Base-by-base conservation (phyloP, 768 basidiomycete species). In the Artomyces pyxidatus region DNA sequence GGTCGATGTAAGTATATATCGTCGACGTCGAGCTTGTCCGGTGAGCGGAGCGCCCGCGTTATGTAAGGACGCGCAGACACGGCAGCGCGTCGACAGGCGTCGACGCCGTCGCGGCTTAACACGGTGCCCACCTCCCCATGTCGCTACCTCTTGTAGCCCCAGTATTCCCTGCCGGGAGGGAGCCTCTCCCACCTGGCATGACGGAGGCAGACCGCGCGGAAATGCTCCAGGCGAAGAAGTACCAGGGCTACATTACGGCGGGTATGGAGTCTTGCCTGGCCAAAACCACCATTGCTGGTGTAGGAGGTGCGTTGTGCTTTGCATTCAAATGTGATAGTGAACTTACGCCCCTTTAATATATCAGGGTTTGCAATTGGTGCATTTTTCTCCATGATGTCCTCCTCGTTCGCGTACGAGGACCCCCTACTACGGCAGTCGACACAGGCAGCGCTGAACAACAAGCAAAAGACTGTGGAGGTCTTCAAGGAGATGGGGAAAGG, bases 321-420 rank as follows among this genome's bases (percentile, higher is more conserved):
- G 14, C 25, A 25, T n/a, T 12, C 49, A 26, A 37, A 21, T 17
- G 40, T 47, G 42, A 27, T 25, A n/a, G n/a, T n/a, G n/a, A 28
- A 17, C 56, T 43, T 30, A 32, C 51, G 9, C 22, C 16, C n/a
- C n/a, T n/a, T n/a, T n/a, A n/a, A n/a, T n/a, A n/a, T n/a, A 3
- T n/a, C 54, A 96, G 94, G 95, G 41, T 82, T 98, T 58, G 94
- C 78, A 10, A 77, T 96, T 37, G 95, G 95, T 51, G 93, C 85
- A 27, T 93, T 97, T 74, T 90, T 98, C 70, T 91, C 92, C 1
- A 75, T 97, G 51, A 97, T 98, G 95, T 90, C 88, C 28, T 74
- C 92, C 17, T 90, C 92, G 25, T 94, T 98, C 63, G 85, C 86
- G 28, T 95, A 96, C 63, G 95, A 97, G 65, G 94, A 97, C 64